Base-by-base conservation (phyloP, 306 rosid species). In the Sophora flavescens region DNA sequence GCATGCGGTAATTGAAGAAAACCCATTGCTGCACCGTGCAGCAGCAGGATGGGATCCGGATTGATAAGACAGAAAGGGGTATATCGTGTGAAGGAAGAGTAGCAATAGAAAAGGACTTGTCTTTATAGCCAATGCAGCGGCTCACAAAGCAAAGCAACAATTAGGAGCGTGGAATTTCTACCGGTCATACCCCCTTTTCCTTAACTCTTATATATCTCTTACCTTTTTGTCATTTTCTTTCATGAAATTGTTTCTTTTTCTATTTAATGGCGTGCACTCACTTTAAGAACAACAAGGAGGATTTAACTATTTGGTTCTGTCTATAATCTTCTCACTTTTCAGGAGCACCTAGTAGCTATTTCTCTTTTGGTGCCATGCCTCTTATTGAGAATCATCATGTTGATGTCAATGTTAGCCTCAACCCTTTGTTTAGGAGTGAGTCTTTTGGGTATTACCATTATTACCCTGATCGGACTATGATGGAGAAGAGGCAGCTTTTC, bases 401-500 rank as follows among this genome's bases (percentile, higher is more conserved):
- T 1, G 50, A 71, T 45, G 54, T 63, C 1, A 67, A 72, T 8
- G 54, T 67, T 6, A 50, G 5, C 18, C 41, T 74, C 33, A 81
- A 84, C 78, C 74, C 85, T 2, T 22, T 83, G 26, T 84, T 84
- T 41, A 85, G 92, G 66, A 85, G 81, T 44, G 91, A 87, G 22
- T 89, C 94, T 1, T 77, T 86, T 26, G 88, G 88, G n/a, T 52
- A 69, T 77, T 70, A 74, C 80, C 17, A 51, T 63, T 61, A 73
- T 64, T 35, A 16, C 48, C 65, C 48, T 14, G 82, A 89, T 7
- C 87, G 81, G 28, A 76, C 76, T 53, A 83, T 88, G 89, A 86
- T 87, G 85, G 96, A 91, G 80, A 93, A 91, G 90, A 84, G 98
- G 62, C 98, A 89, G 60, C 18, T 89, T 2, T 93, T 89, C 33